Conservation (phyloP, 176 grass and related monocot species). For the Carex littledalei region DNA sequence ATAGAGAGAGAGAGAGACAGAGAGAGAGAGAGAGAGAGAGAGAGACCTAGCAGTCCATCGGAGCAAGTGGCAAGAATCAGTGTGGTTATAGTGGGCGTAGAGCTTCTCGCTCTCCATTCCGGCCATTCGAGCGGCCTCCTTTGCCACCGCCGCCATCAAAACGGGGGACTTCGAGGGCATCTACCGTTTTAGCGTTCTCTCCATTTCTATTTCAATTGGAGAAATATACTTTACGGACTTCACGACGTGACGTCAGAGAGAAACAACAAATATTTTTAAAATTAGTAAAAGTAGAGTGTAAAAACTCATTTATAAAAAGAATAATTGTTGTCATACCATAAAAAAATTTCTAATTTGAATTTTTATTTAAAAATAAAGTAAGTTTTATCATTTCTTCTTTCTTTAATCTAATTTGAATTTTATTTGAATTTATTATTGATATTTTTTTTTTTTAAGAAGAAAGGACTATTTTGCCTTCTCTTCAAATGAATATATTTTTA, state of each 20-base stretch:
- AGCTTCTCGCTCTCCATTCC: slow-evolving; percentile 40
- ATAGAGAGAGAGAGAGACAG: not conserved
- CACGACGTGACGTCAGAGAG: not conserved
- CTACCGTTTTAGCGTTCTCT: not conserved
- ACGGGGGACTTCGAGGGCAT: slow-evolving; percentile 38
- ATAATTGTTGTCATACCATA: no score
- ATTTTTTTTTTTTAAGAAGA: no score
- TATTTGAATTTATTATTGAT: no score
- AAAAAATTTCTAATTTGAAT: no score
- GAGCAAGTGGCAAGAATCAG: slow-evolving; percentile 54
- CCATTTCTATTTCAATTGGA: not conserved
- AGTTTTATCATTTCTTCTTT: no score
- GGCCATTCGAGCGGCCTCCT: slow-evolving; percentile 11
- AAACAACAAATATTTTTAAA: no score
- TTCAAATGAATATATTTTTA: no score
- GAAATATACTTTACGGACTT: not conserved
- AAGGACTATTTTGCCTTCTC: no score
- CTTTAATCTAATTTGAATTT: no score
- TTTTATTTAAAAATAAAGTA: no score
- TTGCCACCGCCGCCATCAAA: slow-evolving; percentile 35
- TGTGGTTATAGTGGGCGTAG: slow-evolving; percentile 67
- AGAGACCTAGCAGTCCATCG: slow-evolving; percentile 64
- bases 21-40: not conserved
- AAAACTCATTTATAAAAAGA: no score
- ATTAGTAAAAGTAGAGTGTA: no score